phyloP scores from a whole-genome alignment of 1,284 basidiomycete species.

The Chiua sp. region DNA sequence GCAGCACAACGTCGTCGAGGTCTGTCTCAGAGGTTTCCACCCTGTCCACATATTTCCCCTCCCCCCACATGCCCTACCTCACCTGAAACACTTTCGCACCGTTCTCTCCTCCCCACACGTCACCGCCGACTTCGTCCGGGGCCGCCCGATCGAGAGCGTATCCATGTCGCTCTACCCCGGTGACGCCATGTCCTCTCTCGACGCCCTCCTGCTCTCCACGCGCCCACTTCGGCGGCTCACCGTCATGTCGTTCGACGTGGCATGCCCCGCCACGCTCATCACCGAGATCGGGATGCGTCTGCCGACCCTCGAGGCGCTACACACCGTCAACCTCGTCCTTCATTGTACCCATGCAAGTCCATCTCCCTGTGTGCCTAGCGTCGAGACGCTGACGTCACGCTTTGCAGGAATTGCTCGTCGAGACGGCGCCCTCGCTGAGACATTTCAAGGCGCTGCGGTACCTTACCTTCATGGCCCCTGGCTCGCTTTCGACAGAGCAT shows the following conservation, averaged over 20 bases:
- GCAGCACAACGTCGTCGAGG: constrained; percentile 53
- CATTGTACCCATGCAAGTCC: constrained; percentile 48
- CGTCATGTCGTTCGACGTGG: constrained; percentile 60
- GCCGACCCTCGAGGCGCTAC: constrained; percentile 57
- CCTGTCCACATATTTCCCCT: constrained; percentile 42
- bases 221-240: constrained; percentile 54
- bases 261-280: constrained; percentile 48
- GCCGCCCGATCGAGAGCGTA: constrained; percentile 54
- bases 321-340: constrained; percentile 56
- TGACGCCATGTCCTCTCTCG: constrained; percentile 42
- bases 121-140: constrained; percentile 50
- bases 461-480: constrained; percentile 48
- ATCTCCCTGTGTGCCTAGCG: neutral
- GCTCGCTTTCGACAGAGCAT: constrained; percentile 25
- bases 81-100: constrained; percentile 53
- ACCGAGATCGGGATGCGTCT: constrained; percentile 51
- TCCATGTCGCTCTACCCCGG: constrained; percentile 58
- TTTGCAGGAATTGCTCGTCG: constrained; percentile 38
- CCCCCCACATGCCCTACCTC: constrained; percentile 49
- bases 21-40: constrained; percentile 57
- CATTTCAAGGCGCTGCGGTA: constrained; percentile 43
- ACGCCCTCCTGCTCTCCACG: constrained; percentile 48
- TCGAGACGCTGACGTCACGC: neutral
- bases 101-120: constrained; percentile 54
- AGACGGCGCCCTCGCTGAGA: constrained; percentile 30